Evolutionary conservation across 2,329 filamentous ascomycete genomes (phyloP).

Genomic region (Aspergillus pseudoterreus): DNA sequence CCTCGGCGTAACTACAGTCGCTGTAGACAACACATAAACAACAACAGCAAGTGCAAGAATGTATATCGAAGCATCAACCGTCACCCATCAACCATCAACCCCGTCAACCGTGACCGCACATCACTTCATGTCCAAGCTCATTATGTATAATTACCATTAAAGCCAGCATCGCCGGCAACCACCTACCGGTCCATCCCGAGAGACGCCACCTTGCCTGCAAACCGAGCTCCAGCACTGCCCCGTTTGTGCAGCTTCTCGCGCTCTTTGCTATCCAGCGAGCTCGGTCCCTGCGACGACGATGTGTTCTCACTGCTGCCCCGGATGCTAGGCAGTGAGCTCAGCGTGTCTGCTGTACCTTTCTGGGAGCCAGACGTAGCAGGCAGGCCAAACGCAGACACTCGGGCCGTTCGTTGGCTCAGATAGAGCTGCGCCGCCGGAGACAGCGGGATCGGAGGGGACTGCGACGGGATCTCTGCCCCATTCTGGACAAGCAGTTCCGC

Average conservation of each 20-base stretch:
- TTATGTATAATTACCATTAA: conserved; percentile 19
- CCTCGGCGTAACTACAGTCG: too few species aligned
- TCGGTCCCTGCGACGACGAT: conserved; percentile 24
- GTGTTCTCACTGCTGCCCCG: conserved; percentile 28
- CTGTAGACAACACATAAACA: too few species aligned
- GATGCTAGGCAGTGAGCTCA: conserved; percentile 60
- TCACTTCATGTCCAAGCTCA: conserved; percentile 14
- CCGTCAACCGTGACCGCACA: background rate
- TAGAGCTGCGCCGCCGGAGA: conserved; percentile 77
- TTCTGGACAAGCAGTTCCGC: conserved; percentile 92
- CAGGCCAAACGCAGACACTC: conserved; percentile 24
- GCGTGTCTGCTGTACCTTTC: conserved; percentile 50
- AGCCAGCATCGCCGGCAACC: background rate
- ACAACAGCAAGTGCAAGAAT: background rate
- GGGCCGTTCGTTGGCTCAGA: conserved; percentile 67
- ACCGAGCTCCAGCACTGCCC: conserved; percentile 70
- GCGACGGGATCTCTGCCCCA: conserved; percentile 77
- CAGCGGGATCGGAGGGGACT: conserved; percentile 76
- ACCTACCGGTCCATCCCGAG: conserved; percentile 40
- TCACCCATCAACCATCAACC: background rate
- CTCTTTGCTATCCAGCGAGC: conserved; percentile 45
- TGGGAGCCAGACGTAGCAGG: conserved; percentile 43
- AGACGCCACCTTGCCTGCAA: conserved; percentile 50
- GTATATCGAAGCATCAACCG: background rate
- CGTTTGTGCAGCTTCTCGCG: conserved; percentile 74